These are phyloP conservation scores for Wickerhamomyces chambardii DNA, from an alignment of 805 yeast species.

Conservation along the genomic window DNA sequence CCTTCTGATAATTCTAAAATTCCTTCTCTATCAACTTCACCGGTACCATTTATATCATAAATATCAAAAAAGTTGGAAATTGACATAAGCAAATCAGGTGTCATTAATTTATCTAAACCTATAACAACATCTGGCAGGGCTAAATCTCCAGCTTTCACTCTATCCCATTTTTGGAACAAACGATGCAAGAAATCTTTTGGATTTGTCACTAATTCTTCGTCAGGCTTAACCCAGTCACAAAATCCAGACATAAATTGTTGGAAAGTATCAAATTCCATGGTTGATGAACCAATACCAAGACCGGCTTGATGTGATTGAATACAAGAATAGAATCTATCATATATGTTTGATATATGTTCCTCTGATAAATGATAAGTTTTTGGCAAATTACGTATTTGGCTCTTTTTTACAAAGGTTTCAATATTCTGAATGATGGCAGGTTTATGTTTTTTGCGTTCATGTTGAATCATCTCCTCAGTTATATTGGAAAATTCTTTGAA, in stretches of 20 bases:
- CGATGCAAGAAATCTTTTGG: slow-evolving; percentile 45
- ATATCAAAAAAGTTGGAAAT: slow-evolving; percentile 73
- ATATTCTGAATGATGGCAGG: slow-evolving; percentile 77
- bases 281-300: slow-evolving; percentile 45
- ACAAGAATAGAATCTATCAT: slow-evolving; percentile 77
- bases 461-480: slow-evolving; percentile 64
- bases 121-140: slow-evolving; percentile 59
- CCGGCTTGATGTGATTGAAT: slow-evolving; percentile 54
- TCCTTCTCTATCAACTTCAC: slow-evolving; percentile 65
- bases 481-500: slow-evolving; percentile 83
- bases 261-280: slow-evolving; percentile 70
- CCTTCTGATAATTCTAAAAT: slow-evolving; percentile 86
- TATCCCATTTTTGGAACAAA: slow-evolving; percentile 66
- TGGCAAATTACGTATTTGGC: slow-evolving; percentile 83
- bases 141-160: slow-evolving; percentile 42
- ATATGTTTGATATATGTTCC: slow-evolving; percentile 58
- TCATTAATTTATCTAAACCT: slow-evolving; percentile 65
- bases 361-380: slow-evolving; percentile 52
- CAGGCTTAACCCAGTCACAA: slow-evolving; percentile 61
- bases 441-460: slow-evolving; percentile 62
- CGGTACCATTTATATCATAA: slow-evolving; percentile 53
- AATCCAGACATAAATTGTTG: slow-evolving; percentile 67
- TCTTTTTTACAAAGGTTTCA: slow-evolving; percentile 83
- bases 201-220: slow-evolving; percentile 25
- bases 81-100: slow-evolving; percentile 68